phyloP scores from a whole-genome alignment of 2,329 filamentous ascomycete species.

The Colletotrichum cordylinicola region DNA sequence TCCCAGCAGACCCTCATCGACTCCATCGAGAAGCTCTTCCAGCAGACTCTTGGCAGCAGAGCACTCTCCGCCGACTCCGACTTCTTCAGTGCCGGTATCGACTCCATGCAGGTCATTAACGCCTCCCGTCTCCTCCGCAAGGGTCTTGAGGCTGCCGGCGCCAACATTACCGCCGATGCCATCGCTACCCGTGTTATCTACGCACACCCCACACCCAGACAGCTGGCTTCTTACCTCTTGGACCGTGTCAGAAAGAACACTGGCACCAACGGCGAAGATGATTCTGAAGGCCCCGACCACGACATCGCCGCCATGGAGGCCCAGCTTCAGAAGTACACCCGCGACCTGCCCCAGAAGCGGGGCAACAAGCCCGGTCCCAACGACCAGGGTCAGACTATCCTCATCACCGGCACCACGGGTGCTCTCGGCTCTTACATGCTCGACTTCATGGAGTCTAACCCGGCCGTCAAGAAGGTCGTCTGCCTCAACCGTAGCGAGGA shows the following conservation, averaged over 20 bases:
- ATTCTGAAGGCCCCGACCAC: conserved; percentile 11
- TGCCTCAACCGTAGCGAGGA: conserved; percentile 55
- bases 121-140: conserved; percentile 39
- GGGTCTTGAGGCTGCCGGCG: conserved; percentile 35
- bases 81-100: conserved; percentile 43
- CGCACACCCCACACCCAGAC: conserved; percentile 39
- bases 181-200: conserved; percentile 45
- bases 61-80: conserved; percentile 33
- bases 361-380: conserved; percentile 31
- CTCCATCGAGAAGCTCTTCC: conserved; percentile 29
- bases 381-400: conserved; percentile 35
- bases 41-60: conserved; percentile 17
- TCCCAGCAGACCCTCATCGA: conserved; percentile 26
- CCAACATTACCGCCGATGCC: conserved; percentile 36
- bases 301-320: conserved; percentile 36
- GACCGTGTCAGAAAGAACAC: neutral
- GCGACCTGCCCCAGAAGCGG: conserved; percentile 28
- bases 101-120: conserved; percentile 45
- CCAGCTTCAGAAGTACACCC: conserved; percentile 40
- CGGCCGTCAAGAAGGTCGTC: conserved; percentile 45
- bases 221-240: conserved; percentile 39
- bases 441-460: conserved; percentile 36
- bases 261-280: neutral
- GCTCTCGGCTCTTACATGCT: conserved; percentile 16
- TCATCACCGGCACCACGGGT: conserved; percentile 16